Base-by-base conservation (phyloP, 495 filamentous ascomycete species). In the Tuber borchii region DNA sequence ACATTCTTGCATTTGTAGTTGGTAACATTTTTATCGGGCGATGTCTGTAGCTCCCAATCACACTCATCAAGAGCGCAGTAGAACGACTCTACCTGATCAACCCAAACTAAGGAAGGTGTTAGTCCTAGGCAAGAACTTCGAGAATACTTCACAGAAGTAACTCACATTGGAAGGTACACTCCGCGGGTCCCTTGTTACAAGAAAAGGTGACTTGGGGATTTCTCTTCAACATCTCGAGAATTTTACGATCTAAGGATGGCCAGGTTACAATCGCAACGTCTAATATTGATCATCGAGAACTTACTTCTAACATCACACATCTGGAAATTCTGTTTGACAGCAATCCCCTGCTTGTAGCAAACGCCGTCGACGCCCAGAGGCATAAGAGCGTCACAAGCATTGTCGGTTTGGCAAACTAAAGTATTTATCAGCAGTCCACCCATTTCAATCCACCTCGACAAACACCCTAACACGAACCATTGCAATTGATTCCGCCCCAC, bases 401-500 rank as follows among this genome's bases (percentile, higher is more conserved):
- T 85, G 83, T 98, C 87, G 22, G 89, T 88, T 69, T 91, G 88
- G 85, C 95, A 99, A 74, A 98, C 93, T 83, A 96, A 97, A 73
- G 94, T 93, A 86, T 85, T 22, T 89, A 86, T 89, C 69, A 88
- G 82, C 81, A 92, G 87, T 78, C 89, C 88, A 31, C 89, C 85
- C 79, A 87, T 39, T 96, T 86, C 31, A 92, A 92, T 65, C 92
- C 94, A 81, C 93, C 97, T 14, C 93, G 86, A 86, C 73, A 42
- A 75, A 72, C 34, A 56, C 37, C 2, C n/a, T n/a, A 71, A 22
- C 22, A 79, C 79, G n/a, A 72, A 81, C 79, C 75, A 83, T 99
- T 99, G 88, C 95, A 99, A 87, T 99, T 99, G 85, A 98, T 94
- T 77, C 95, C 95, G n/a, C 88, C 89, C 95, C 95, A 99, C 70